Evolutionary conservation across 805 yeast genomes (phyloP), one percentile per base, ranked within the genome.

Genomic region (Millerozyma acaciae): DNA sequence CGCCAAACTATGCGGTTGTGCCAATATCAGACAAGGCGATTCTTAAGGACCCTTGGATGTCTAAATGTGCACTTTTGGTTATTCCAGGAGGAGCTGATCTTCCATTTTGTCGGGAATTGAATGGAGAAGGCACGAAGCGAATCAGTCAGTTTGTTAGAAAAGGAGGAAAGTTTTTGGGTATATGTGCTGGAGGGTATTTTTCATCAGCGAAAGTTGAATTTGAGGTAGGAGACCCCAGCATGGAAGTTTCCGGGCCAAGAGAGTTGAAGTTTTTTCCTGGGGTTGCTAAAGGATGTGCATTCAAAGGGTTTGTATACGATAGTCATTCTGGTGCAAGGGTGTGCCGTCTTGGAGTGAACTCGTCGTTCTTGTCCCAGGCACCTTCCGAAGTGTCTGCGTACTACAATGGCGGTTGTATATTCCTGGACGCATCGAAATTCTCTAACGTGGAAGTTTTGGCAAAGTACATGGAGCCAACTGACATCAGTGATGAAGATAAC

Each of bases 51-150:
- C 97, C 98, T 0, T 93, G 98, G 99, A 71, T 73, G 42, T 48
- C 74, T 6, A 84, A 84, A 48, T 84, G 97, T 0, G 65, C 94
- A 0, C 63, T 85, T 42, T 52, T 93, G 26, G 95, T 88, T 1
- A 57, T 93, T 17, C 99, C 98, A 0, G 99, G 98, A 4, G 99
- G 99, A 6, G 97, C 97, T 1, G 98, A 93, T 53, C 62, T 87
- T 32, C 97, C 97, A 0, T 76, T 81, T 44, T 85, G 95, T 42
- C 65, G 70, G 33, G 75, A 72, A 4, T 70, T 94, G 42, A 79
- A 82, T 48, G 90, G 95, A 1, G 60, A 57, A 2, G 86, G 88
- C 0, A 84, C 81, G 47, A 48, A 60, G 7, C 63, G 68, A 23
- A 84, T 87, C 40, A 55, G 62, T 17, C 75, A 75, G 31, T 87